A percentile compares a stretch with the other conserved stretches of the same genome.
These are phyloP conservation scores for Colletotrichum sp. DNA, from an alignment of 2,329 filamentous ascomycete species.

Conservation along the genomic window DNA sequence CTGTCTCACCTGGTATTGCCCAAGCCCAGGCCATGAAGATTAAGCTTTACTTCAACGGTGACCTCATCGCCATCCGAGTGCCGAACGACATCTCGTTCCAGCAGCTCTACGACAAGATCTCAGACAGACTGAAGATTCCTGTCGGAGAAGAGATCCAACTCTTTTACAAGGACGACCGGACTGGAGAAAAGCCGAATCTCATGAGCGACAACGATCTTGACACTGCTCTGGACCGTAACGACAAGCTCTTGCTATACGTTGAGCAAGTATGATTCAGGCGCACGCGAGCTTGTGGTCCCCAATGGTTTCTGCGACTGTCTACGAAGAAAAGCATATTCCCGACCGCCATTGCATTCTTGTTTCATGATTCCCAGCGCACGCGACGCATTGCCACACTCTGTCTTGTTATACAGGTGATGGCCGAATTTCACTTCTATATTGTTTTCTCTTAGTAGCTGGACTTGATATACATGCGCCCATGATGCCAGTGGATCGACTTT, in stretches of 20 bases:
- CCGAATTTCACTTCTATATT: constrained; percentile 14
- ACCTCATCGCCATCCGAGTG: constrained; percentile 90
- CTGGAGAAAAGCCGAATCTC: constrained; percentile 75
- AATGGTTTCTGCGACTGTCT: neutral
- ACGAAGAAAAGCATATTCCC: constrained; percentile 9
- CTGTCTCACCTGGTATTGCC: constrained; percentile 54
- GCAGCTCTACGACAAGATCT: constrained; percentile 83
- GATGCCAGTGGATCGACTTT: constrained; percentile 19
- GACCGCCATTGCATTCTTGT: constrained; percentile 16
- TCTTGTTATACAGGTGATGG: constrained; percentile 6
- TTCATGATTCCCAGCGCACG: constrained; percentile 24
- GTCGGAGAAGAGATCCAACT: constrained; percentile 75
- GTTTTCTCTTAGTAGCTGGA: constrained; percentile 21
- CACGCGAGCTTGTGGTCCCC: neutral
- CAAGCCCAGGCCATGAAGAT: constrained; percentile 77
- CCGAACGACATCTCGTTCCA: constrained; percentile 79
- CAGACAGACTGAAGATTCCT: constrained; percentile 79
- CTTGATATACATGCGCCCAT: constrained; percentile 13
- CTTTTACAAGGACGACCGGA: constrained; percentile 85
- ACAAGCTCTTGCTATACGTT: constrained; percentile 83
- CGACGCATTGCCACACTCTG: constrained; percentile 10
- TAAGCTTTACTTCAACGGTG: constrained; percentile 92
- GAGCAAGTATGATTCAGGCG: constrained; percentile 49
- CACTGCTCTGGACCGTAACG: constrained; percentile 80
- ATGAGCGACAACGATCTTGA: constrained; percentile 83